Conservation (phyloP, 257 asterid species). For the Solanum virginianum region DNA sequence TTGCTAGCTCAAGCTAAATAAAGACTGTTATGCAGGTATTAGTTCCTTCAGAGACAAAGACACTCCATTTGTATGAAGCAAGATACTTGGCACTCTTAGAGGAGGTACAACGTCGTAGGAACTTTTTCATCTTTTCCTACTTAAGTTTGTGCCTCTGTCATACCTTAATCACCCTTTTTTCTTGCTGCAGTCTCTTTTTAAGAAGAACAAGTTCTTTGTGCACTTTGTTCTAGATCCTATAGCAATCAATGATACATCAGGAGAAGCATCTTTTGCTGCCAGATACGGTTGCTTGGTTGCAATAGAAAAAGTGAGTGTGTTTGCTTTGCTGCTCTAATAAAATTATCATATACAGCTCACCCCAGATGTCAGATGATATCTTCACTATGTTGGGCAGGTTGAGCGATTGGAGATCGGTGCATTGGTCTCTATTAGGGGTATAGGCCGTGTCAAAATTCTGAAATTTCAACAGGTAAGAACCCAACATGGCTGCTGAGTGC, state of each 20-base stretch:
- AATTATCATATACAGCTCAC: background rate
- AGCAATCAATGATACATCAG: conserved; percentile 32
- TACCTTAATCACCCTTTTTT: no score
- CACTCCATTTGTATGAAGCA: conserved; percentile 71
- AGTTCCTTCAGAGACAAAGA: conserved; percentile 67
- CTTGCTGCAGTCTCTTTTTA: conserved; percentile 37
- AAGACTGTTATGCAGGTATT: conserved; percentile 31
- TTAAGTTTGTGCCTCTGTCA: no score
- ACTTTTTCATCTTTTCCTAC: background rate
- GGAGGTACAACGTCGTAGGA: conserved; percentile 34
- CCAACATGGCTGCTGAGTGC: background rate
- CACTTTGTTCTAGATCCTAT: conserved; percentile 75
- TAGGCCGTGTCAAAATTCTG: conserved; percentile 58
- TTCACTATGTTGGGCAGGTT: conserved; percentile 29
- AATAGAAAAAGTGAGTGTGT: conserved; percentile 57
- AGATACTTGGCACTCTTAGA: conserved; percentile 73
- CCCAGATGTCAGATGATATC: background rate
- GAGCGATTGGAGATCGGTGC: conserved; percentile 69
- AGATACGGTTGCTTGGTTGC: conserved; percentile 63
- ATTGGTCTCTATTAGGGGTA: conserved; percentile 58
- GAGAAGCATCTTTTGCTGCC: conserved; percentile 65
- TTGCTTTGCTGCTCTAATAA: background rate
- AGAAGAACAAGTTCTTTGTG: conserved; percentile 52
- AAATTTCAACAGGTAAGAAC: conserved; percentile 42
- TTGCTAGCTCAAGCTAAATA: background rate